Conservation (phyloP, 805 yeast species). For the Wickerhamiella galacta region DNA sequence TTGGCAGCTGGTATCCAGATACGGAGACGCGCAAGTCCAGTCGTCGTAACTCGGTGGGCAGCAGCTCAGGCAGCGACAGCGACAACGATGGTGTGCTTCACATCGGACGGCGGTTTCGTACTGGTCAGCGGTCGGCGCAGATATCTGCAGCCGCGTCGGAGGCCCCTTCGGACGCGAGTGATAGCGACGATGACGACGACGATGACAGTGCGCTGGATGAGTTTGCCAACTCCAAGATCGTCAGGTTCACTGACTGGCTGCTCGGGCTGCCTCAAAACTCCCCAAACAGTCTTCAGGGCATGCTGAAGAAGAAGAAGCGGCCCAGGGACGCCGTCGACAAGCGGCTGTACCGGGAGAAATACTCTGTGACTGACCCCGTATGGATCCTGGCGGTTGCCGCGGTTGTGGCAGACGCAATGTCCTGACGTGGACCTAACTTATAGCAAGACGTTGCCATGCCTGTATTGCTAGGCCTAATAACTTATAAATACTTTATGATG, state of each 20-base stretch:
- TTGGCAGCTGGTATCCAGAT: conserved; percentile 12
- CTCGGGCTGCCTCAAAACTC: conserved; percentile 8
- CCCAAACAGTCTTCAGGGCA: conserved; percentile 4
- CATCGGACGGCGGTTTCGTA: conserved; percentile 1
- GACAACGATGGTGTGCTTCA: conserved; percentile 4
- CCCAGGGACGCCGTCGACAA: conserved; percentile 3
- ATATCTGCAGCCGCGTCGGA: background rate
- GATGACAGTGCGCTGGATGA: conserved; percentile 2
- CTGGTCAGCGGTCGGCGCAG: no score
- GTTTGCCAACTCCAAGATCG: conserved; percentile 2
- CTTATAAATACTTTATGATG: background rate
- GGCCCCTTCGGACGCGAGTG: background rate
- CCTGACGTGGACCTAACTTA: no score
- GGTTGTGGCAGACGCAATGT: background rate
- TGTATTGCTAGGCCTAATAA: no score
- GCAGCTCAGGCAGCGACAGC: conserved; percentile 1
- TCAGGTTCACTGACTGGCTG: conserved; percentile 7
- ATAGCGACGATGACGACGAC: background rate
- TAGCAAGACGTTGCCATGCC: no score
- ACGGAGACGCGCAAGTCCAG: conserved; percentile 7
- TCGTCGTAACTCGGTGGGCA: conserved; percentile 8
- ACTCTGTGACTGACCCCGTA: conserved; percentile 6
- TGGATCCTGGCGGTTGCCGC: conserved; percentile 6
- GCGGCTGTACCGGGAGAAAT: conserved; percentile 6
- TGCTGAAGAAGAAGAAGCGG: conserved; percentile 2